Evolutionary conservation across 257 asterid genomes (phyloP).

Genomic region (Voacanga thouarsii): DNA sequence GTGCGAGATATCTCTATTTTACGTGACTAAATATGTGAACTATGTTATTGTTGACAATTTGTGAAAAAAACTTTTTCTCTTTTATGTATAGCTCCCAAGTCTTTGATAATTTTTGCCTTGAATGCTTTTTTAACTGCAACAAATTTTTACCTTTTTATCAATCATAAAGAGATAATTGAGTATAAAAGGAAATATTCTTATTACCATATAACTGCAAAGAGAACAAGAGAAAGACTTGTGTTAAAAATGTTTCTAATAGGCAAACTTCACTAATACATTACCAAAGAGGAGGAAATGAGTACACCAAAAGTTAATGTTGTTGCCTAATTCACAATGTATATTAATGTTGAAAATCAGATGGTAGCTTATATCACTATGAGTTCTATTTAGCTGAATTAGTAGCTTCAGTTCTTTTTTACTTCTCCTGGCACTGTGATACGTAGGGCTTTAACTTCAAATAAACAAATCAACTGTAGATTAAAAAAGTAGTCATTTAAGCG

Average conservation of each 20-base stretch:
- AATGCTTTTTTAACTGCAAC: not conserved
- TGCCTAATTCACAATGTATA: not conserved
- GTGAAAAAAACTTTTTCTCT: too few species aligned
- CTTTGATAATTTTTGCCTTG: not conserved
- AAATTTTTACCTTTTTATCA: too few species aligned
- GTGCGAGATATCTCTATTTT: too few species aligned
- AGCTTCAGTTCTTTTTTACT: slow-evolving; percentile 25
- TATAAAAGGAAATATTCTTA: too few species aligned
- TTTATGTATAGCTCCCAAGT: too few species aligned
- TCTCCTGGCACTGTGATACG: slow-evolving; percentile 55
- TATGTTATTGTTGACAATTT: too few species aligned
- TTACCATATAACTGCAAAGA: too few species aligned
- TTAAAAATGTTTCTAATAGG: too few species aligned
- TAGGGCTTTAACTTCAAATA: slow-evolving; percentile 62
- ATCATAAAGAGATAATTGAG: too few species aligned
- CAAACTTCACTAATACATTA: too few species aligned
- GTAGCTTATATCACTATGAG: slow-evolving; percentile 1
- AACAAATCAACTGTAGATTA: not conserved
- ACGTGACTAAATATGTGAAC: too few species aligned
- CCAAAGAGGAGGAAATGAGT: not conserved
- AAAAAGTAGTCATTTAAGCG: not conserved
- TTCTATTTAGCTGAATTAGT: slow-evolving; percentile 19
- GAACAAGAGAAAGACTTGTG: too few species aligned
- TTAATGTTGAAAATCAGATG: not conserved
- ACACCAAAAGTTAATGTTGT: not conserved